Evolutionary conservation across 352 stramenopile genomes (phyloP), one percentile per base, ranked within the genome.

Genomic region (Aphanomyces astaci): DNA sequence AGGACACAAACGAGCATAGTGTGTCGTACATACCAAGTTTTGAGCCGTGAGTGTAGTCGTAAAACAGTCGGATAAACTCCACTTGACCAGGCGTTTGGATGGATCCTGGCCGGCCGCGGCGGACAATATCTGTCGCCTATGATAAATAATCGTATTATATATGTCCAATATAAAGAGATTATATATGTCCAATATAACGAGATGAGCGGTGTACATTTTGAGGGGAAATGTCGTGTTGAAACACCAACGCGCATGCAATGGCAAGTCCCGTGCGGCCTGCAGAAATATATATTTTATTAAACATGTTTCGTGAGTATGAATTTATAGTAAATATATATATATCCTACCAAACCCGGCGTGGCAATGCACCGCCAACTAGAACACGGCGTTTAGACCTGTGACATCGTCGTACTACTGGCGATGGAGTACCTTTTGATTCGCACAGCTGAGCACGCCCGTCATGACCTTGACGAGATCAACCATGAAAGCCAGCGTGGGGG

Each of bases 381-480:
- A 36, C n/a, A n/a, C 11, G 22, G 49, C 27, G 27, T 19, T 68
- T 31, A 46, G 3, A 17, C n/a, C 27, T 28, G 48, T 49, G 28
- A 15, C 30, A 62, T 19, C n/a, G 39, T 27, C 54, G 27, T 27
- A 62, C 22, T 36, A 45, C 3, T 33, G n/a, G n/a, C 24, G 28
- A 32, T n/a, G 72, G 32, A 66, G 64, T 76, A 78, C 84, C 72
- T 80, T 80, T 63, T 84, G 75, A 30, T 86, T 74, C 0, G 84
- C 87, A 15, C 83, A 79, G 24, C 86, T 72, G 0, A 96, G 71
- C 3, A 93, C 75, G 0, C 79, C 90, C 0, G 79, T 78, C 72
- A 93, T 89, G 32, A 96, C 87, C 59, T 90, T 89, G 56, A 89
- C 83, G 49, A 96, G 93, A 59, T 96, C 81, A 49, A 90, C 77